Base-by-base conservation (phyloP, 73 alveolate genomes). In the Stentor coeruleus region DNA sequence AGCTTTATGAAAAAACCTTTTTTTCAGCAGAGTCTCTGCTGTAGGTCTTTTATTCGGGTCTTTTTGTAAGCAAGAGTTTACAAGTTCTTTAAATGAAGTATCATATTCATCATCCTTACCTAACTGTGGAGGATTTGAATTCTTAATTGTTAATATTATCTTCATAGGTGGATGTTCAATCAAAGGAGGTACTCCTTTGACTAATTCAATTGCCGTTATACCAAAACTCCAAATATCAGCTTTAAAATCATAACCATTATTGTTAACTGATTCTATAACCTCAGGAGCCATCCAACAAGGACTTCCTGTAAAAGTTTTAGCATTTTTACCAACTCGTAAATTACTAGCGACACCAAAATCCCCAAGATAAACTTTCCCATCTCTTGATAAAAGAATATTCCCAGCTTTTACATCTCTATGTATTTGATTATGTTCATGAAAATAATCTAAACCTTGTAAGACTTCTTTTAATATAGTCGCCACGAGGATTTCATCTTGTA, bases 251-350 rank as follows among this genome's bases (percentile, higher is more conserved):
- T 92, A n/a, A 89, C 93, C 88, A 15, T 76, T 59, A 66, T 88
- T 76, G 79, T 85, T 91, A 28, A 37, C 79, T 26, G 42, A 26
- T 66, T 66, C 79, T 86, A 87, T 84, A 74, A 90, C 95, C 81
- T 92, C 95, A 3, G 96, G 95, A 39, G 94, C 94, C 94, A 90
- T 90, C 94, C 97, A 90, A 79, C 94, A 90, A 6, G 96, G 94
- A 3, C 94, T 85, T 14, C 96, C 96, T 11, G 87, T 92, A 74
- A 82, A 82, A 2, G 92, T 89, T 74, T 90, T 90, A 75, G 92
- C 87, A 55, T 91, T 95, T 76, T 87, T 89, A 59, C 94, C 97
- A 74, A 87, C 88, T 66, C 83, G 88, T 3, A 92, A 81, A 57
- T 82, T 76, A 0, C 90, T 85, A 0, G 97, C 80, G 38, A 89